Conservation (phyloP, 2,329 filamentous ascomycete genomes). For the Alternaria tenuissima region DNA sequence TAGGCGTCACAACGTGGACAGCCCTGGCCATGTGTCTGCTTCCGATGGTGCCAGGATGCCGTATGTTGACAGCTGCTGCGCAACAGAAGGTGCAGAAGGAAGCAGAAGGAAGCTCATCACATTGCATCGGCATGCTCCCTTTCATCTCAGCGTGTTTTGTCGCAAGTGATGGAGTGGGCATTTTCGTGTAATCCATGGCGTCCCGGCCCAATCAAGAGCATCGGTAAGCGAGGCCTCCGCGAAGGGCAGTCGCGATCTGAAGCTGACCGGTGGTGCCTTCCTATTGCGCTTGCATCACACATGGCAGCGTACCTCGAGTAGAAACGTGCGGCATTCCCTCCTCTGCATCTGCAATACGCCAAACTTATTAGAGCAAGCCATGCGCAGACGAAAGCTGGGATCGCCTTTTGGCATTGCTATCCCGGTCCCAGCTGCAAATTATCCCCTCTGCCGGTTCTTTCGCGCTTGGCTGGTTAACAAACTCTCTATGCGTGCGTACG, state of each 20-base stretch:
- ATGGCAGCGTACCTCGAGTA: conserved; percentile 9
- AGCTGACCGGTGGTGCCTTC: conserved; percentile 17
- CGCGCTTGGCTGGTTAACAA: conserved; percentile 28
- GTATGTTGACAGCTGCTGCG: conserved; percentile 16
- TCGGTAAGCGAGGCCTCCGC: conserved; percentile 32
- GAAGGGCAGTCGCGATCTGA: conserved; percentile 20
- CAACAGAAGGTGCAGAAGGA: conserved; percentile 8
- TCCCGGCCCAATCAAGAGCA: conserved; percentile 30
- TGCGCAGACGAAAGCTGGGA: neutral
- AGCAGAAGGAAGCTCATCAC: conserved; percentile 7
- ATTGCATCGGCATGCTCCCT: conserved; percentile 21
- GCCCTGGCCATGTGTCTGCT: conserved; percentile 13
- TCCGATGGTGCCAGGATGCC: conserved; percentile 6
- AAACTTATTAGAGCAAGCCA: neutral
- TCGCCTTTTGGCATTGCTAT: neutral
- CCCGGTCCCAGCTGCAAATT: conserved; percentile 8
- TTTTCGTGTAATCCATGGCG: conserved; percentile 28
- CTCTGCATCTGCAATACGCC: neutral
- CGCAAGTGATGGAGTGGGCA: conserved; percentile 15
- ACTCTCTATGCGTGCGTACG: conserved; percentile 2
- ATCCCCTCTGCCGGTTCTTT: conserved; percentile 35
- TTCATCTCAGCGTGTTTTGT: conserved; percentile 32
- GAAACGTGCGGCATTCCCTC: conserved; percentile 6
- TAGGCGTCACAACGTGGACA: conserved; percentile 35
- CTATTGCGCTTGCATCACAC: conserved; percentile 13